Conservation (phyloP, 2,329 filamentous ascomycete genomes). For the Ophiostoma sp. region DNA sequence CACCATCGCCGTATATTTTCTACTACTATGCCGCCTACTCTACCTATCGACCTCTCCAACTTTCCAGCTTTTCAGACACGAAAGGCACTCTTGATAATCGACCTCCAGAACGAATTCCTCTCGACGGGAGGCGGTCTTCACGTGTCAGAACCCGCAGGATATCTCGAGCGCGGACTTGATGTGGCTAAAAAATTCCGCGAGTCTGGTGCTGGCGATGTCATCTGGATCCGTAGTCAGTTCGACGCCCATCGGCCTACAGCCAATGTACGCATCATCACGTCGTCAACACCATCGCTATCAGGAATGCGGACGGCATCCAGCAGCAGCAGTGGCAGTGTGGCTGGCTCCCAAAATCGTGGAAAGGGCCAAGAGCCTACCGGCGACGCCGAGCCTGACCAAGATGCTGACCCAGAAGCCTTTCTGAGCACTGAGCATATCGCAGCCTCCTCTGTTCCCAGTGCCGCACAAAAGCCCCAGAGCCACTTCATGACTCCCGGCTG, state of each 20-base stretch:
- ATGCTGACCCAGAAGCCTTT: constrained; percentile 38
- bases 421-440: constrained; percentile 22
- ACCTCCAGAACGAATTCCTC: constrained; percentile 88
- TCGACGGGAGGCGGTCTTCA: constrained; percentile 61
- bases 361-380: neutral
- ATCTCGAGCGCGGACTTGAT: constrained; percentile 59
- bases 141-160: constrained; percentile 57
- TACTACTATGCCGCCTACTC: constrained; percentile 38
- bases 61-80: constrained; percentile 54
- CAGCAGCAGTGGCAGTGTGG: constrained; percentile 12
- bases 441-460: neutral
- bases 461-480: neutral
- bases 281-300: constrained; percentile 21
- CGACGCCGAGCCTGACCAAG: neutral
- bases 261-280: constrained; percentile 46
- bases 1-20: neutral
- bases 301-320: constrained; percentile 28
- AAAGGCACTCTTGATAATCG: constrained; percentile 72
- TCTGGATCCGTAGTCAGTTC: constrained; percentile 80
- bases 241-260: constrained; percentile 54
- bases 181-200: constrained; percentile 69
- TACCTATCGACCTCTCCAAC: constrained; percentile 51
- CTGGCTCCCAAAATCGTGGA: neutral
- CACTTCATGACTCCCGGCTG: constrained; percentile 33
- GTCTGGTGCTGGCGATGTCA: constrained; percentile 61